These are phyloP conservation scores for Paecilomyces sp. DNA, from an alignment of 2,329 filamentous ascomycete species.

Conservation along the genomic window DNA sequence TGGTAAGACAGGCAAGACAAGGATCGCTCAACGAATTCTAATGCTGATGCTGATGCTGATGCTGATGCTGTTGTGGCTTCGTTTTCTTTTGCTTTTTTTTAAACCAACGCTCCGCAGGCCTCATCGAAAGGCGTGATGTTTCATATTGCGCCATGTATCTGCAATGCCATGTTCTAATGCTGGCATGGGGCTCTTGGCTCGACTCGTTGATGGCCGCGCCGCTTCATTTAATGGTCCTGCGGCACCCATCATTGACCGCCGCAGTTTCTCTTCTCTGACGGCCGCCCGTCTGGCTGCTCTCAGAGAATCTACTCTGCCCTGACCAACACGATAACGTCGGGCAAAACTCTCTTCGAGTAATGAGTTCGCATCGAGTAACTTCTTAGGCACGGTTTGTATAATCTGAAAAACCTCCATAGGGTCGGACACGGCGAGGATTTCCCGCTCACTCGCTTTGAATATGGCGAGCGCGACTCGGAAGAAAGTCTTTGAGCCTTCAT, in stretches of 20 bases:
- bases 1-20: background rate
- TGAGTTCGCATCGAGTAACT: slow-evolving; percentile 71
- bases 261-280: slow-evolving; percentile 33
- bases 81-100: background rate
- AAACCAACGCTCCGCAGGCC: background rate
- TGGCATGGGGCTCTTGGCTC: slow-evolving; percentile 19
- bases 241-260: slow-evolving; percentile 28
- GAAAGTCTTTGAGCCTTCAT: slow-evolving; percentile 87
- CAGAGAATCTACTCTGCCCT: slow-evolving; percentile 71
- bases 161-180: slow-evolving; percentile 25
- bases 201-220: slow-evolving; percentile 20
- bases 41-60: background rate
- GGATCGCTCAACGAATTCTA: background rate
- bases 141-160: slow-evolving; percentile 28
- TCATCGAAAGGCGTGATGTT: slow-evolving; percentile 22
- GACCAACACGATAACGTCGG: slow-evolving; percentile 70
- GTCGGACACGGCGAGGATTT: slow-evolving; percentile 72
- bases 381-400: slow-evolving; percentile 78
- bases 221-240: slow-evolving; percentile 28
- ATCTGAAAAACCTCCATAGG: slow-evolving; percentile 96
- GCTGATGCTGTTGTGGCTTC: background rate
- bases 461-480: slow-evolving; percentile 87
- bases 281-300: slow-evolving; percentile 59
- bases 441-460: slow-evolving; percentile 77
- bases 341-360: slow-evolving; percentile 79